Percentiles rank a stretch among this genome's conserved stretches.
Conservation (phyloP, 257 asterid species). For the Capsicum chinense region DNA sequence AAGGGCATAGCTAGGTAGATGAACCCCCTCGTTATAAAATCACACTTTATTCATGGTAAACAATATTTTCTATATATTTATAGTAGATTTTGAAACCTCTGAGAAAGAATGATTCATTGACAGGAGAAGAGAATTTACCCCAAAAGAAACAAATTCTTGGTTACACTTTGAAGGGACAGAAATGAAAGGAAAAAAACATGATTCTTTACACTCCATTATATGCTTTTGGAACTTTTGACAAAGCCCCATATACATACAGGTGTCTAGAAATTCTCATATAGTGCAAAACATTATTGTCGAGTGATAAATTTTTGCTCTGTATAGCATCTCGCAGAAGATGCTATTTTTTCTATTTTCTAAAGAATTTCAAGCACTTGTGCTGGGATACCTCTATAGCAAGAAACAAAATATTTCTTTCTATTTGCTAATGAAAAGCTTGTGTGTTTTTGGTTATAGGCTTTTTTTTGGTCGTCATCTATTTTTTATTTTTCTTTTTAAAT, state of each 20-base stretch:
- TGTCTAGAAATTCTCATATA: neutral
- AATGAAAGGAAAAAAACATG: slow-evolving; percentile 53
- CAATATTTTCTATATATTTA: neutral
- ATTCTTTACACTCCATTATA: slow-evolving; percentile 42
- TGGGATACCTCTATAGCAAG: neutral
- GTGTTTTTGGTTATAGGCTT: neutral
- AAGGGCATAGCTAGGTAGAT: neutral
- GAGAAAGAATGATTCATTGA: slow-evolving; percentile 23
- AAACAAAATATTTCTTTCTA: neutral
- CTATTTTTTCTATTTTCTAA: neutral
- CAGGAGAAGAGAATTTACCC: neutral
- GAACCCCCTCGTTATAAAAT: neutral
- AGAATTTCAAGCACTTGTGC: neutral
- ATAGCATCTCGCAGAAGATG: neutral
- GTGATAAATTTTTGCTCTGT: neutral
- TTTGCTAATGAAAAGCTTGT: neutral
- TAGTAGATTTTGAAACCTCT: neutral
- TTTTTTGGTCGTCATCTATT: neutral
- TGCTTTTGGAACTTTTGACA: slow-evolving; percentile 25
- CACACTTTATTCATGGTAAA: neutral
- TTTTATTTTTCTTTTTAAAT: neutral
- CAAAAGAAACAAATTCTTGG: slow-evolving; percentile 40
- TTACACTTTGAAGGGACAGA: slow-evolving; percentile 58
- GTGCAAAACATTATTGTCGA: neutral
- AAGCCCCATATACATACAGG: neutral